phyloP scores from a whole-genome alignment of 345 rosid species.

The Lenwebbia sp. region DNA sequence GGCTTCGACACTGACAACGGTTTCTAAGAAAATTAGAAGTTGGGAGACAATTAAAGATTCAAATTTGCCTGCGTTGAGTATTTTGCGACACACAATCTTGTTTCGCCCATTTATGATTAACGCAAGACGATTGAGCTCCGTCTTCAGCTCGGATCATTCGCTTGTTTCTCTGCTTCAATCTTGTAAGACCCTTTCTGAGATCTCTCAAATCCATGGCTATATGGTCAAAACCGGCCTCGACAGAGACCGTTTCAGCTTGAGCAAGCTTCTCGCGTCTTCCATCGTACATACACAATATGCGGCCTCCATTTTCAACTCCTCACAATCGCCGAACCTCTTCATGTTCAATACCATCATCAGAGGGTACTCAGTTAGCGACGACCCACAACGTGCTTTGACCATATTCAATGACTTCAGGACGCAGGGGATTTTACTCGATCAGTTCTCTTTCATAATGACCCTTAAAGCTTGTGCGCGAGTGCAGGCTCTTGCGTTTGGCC shows the following conservation, averaged over 20 bases:
- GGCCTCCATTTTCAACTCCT: constrained; percentile 34
- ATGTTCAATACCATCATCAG: constrained; percentile 56
- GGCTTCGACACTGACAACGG: neutral
- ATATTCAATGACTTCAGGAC: constrained; percentile 47
- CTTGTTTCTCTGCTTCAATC: constrained; percentile 21
- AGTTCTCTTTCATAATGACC: constrained; percentile 46
- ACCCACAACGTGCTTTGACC: constrained; percentile 33
- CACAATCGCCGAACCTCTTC: constrained; percentile 37
- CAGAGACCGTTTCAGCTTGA: constrained; percentile 29
- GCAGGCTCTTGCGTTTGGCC: constrained; percentile 12
- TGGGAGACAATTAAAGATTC: neutral
- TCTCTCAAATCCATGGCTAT: constrained; percentile 45
- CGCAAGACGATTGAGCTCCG: neutral
- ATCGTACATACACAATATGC: constrained; percentile 35
- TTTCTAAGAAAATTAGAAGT: neutral
- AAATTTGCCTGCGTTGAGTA: neutral
- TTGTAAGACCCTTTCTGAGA: constrained; percentile 19
- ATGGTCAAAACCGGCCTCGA: constrained; percentile 47
- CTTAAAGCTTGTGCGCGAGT: constrained; percentile 40
- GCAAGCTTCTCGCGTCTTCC: constrained; percentile 59
- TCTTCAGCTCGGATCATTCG: constrained; percentile 1
- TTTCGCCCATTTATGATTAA: neutral
- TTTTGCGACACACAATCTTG: neutral
- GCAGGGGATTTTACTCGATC: constrained; percentile 27
- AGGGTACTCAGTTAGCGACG: constrained; percentile 35